Percentiles rank a stretch among this genome's conserved stretches.
These are phyloP conservation scores for Lachancea dasiensis DNA, from an alignment of 805 yeast genomes.

Conservation along the genomic window DNA sequence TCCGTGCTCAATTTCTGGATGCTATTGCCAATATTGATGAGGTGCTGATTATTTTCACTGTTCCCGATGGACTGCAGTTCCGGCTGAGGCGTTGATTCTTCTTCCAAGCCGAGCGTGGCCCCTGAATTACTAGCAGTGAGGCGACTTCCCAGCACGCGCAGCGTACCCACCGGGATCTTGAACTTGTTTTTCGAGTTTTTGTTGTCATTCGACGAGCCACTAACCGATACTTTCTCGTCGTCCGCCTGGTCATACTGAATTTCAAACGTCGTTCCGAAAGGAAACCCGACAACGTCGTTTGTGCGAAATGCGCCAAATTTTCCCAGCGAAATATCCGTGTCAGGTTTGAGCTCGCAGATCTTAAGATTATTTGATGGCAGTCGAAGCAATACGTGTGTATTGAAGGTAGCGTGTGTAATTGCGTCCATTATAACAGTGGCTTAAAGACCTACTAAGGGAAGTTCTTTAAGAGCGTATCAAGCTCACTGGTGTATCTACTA, in stretches of 20 bases:
- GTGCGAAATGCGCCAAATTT: slow-evolving; percentile 85
- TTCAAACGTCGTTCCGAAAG: slow-evolving; percentile 87
- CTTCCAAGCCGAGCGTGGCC: slow-evolving; percentile 21
- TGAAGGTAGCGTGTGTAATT: slow-evolving; percentile 22
- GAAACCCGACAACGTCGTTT: slow-evolving; percentile 68
- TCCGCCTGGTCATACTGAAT: slow-evolving; percentile 41
- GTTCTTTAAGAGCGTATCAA: too few relatives aligned
- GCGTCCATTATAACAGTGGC: slow-evolving; percentile 19
- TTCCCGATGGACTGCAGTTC: slow-evolving; percentile 31
- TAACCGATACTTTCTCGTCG: slow-evolving; percentile 10
- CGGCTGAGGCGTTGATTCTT: slow-evolving; percentile 34
- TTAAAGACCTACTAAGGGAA: not conserved
- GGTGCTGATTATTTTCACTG: slow-evolving; percentile 59
- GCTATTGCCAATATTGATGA: slow-evolving; percentile 59
- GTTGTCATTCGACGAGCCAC: too few relatives aligned
- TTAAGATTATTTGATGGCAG: slow-evolving; percentile 79
- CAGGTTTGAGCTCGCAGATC: slow-evolving; percentile 59
- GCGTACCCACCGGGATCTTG: slow-evolving; percentile 25
- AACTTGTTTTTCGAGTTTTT: slow-evolving; percentile 3
- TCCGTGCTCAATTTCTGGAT: slow-evolving; percentile 68
- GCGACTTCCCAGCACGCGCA: slow-evolving; percentile 16
- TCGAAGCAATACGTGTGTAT: slow-evolving; percentile 50
- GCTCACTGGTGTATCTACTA: too few relatives aligned
- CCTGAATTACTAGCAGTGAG: slow-evolving; percentile 11
- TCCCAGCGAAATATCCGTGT: slow-evolving; percentile 66